phyloP scores from a whole-genome alignment of 768 basidiomycete genomes.

The Lenzites betulinus region DNA sequence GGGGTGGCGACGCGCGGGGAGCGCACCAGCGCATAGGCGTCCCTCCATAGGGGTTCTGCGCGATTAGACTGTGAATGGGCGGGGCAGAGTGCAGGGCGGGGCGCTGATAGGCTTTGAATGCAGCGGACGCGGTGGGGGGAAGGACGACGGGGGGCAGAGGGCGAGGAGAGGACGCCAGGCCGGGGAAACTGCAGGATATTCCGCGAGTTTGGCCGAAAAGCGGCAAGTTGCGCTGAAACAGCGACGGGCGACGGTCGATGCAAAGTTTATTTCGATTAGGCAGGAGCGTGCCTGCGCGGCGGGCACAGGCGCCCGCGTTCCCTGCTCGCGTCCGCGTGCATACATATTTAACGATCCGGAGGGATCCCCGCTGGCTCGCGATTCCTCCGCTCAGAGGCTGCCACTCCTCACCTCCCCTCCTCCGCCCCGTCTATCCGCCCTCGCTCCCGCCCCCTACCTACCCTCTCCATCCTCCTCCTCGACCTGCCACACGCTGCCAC shows the following conservation, averaged over 20 bases:
- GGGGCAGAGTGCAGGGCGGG: neutral
- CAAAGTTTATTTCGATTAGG: slow-evolving; percentile 24
- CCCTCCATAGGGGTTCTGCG: neutral
- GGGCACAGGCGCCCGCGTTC: slow-evolving; percentile 9
- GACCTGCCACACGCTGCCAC: neutral
- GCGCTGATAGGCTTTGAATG: neutral
- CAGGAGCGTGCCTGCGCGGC: neutral
- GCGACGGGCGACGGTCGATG: slow-evolving; percentile 12
- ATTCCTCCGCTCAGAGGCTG: slow-evolving; percentile 23
- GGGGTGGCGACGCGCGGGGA: no score
- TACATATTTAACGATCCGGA: slow-evolving; percentile 21
- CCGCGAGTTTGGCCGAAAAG: slow-evolving; percentile 12
- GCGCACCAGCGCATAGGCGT: no score
- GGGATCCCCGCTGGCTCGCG: slow-evolving; percentile 19
- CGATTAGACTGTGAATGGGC: neutral
- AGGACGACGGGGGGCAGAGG: neutral
- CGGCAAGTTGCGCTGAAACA: slow-evolving; percentile 25
- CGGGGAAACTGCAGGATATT: slow-evolving; percentile 19
- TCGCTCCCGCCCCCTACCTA: neutral
- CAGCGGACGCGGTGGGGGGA: neutral
- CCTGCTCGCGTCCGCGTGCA: slow-evolving; percentile 14
- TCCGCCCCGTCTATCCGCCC: neutral
- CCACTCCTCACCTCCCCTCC: slow-evolving; percentile 3
- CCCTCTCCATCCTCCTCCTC: neutral
- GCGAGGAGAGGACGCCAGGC: neutral